Evolutionary conservation across 2,329 filamentous ascomycete species (phyloP), one percentile per base, ranked within the genome.

Genomic region (Beauveria scarabaeidicola): DNA sequence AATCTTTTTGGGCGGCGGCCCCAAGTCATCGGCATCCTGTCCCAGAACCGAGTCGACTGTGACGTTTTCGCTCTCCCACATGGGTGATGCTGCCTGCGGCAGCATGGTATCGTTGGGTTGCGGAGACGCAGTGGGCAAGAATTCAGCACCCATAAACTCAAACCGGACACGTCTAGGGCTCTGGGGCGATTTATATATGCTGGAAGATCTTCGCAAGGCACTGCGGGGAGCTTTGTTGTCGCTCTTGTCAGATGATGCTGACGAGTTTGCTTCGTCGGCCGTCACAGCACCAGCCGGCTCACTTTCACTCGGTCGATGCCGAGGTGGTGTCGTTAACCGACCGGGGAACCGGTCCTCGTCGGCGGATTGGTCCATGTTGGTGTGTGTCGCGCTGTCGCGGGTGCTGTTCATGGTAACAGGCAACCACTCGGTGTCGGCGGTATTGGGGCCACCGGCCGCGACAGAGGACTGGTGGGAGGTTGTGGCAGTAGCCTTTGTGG

Each of bases 81-180:
- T 58, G 9, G 66, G 66, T 41, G 67, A 69, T 23, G 65, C 54
- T 55, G 69, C 62, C 59, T 66, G 65, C 8, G 66, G 67, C 44
- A 65, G 62, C 56, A 70, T 65, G 66, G 70, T 64, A 61, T 73
- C 69, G 59, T 72, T 64, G 59, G 69, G 63, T 62, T 77, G 75
- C 51, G 83, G 83, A 23, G 82, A 84, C 27, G 78, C 73, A 50
- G 83, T 85, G 21, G 84, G 82, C 60, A 85, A 72, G 40, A 87
- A 81, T 66, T 86, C 82, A 63, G 78, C 74, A 57, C 83, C 83
- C 67, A 78, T 78, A 50, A 86, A 79, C 41, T 84, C 79, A 63
- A 87, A 87, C 52, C 84, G 82, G 60, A 87, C 84, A 61, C 82
- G 77, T 32, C 83, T 78, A n/a, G 81, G 82, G 65, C 82, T 84